Evolutionary conservation across 495 filamentous ascomycete genomes (phyloP).

Genomic region (Trichoderma orchidacearum): DNA sequence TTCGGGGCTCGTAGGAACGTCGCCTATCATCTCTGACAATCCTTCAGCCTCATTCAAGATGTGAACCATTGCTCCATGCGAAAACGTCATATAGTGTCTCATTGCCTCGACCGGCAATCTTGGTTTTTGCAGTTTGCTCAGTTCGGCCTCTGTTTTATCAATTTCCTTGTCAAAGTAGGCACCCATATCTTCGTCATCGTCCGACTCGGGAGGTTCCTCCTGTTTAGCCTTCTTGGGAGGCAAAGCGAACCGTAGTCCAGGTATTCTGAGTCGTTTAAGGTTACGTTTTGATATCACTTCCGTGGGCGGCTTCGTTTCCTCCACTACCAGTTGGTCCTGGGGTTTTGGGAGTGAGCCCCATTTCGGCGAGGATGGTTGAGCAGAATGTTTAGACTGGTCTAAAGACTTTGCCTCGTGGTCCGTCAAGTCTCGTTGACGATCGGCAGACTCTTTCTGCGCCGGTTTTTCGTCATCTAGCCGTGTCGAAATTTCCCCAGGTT

Average conservation of each 20-base stretch:
- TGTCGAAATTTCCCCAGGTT: slow-evolving; percentile 18
- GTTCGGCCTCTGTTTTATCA: slow-evolving; percentile 22
- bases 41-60: slow-evolving; percentile 19
- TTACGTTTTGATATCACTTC: not conserved
- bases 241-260: slow-evolving; percentile 6
- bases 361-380: not conserved
- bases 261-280: not conserved
- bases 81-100: slow-evolving; percentile 17
- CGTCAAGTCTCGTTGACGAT: not conserved
- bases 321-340: not conserved
- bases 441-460: not conserved
- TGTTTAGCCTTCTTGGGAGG: not conserved
- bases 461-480: not conserved
- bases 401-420: not conserved
- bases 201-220: slow-evolving; percentile 28
- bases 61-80: slow-evolving; percentile 17
- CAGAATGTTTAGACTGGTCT: not conserved
- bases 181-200: slow-evolving; percentile 37
- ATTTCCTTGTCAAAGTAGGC: slow-evolving; percentile 35
- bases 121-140: slow-evolving; percentile 21
- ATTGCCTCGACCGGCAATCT: slow-evolving; percentile 13
- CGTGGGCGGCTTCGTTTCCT: not conserved
- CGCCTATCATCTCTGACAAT: slow-evolving; percentile 18
- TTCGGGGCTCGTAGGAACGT: slow-evolving; percentile 14
- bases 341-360: not conserved